Evolutionary conservation across 108 stramenopile species (phyloP), one percentile per base, ranked within the genome.

Genomic region (Pelagomonas calceolata): DNA sequence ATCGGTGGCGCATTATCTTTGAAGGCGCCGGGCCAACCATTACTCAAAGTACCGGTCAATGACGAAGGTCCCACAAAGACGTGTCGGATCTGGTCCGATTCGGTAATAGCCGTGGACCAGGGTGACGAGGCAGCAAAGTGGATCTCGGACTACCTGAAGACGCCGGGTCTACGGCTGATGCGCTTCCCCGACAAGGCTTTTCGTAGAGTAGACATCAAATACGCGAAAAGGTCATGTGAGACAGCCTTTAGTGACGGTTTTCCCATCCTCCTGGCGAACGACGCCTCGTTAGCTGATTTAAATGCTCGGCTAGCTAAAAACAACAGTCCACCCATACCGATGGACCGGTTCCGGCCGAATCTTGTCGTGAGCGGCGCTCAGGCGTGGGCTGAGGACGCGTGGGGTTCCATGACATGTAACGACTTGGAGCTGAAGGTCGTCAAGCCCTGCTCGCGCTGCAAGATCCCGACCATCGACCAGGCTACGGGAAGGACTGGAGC

Each of bases 261-360:
- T 34, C 83, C 85, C 21, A 75, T 80, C 45, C 63, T 85, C 30
- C 44, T 83, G 30, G 64, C 80, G 29, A 69, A 73, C 4, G 73
- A 82, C 30, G 82, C 66, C 34, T 77, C 79, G 26, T 44, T 85
- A n/a, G 73, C 80, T 26, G 82, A 82, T 35, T 44, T 85, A 68
- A 85, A 84, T 69, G 32, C 64, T 21, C 72, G 82, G 32, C 46
- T 84, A 32, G 68, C 30, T 9, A 17, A 34, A 18, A 16, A 26
- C 7, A 26, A 26, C 7, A 12, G 0, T 17, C 51, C 21, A 3
- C 67, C 78, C 9, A 30, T 85, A 0, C 65, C 79, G 29, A 84
- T 85, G 79, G 80, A 80, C 30, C 83, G 84, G 32, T 85, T 85
- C 64, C 81, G 85, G 4, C 85, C 85, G 0, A 85, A 85, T 77